Conservation (phyloP, 1,284 basidiomycete species). For the Cutaneotrichosporon cyanovorans region DNA sequence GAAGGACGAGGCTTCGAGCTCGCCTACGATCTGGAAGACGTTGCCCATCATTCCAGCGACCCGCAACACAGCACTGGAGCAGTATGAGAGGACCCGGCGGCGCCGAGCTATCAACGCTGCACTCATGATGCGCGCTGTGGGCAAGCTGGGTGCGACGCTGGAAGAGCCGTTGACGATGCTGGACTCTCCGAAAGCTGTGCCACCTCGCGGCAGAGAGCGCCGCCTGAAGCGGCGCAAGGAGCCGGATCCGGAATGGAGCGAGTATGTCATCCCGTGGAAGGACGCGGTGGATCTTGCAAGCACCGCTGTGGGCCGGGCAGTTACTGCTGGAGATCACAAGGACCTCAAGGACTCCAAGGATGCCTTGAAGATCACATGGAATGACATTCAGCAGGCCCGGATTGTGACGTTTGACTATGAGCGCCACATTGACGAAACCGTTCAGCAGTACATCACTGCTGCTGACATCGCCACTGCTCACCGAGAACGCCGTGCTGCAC, state of each 20-base stretch:
- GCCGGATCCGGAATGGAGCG: conserved; percentile 40
- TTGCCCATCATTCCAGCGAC: conserved; percentile 61
- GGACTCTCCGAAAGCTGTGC: conserved; percentile 43
- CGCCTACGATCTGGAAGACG: conserved; percentile 42
- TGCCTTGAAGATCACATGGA: conserved; percentile 20
- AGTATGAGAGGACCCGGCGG: conserved; percentile 54
- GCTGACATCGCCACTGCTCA: conserved; percentile 3
- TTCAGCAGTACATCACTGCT: conserved; percentile 17
- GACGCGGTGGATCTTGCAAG: conserved; percentile 27
- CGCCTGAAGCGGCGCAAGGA: conserved; percentile 63
- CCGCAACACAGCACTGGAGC: conserved; percentile 56
- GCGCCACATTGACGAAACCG: conserved; percentile 10
- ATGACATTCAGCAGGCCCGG: conserved; percentile 23
- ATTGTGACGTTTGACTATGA: conserved; percentile 12
- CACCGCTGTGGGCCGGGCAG: conserved; percentile 18
- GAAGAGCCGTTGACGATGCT: conserved; percentile 38
- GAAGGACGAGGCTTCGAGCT: conserved; percentile 3
- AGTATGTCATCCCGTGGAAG: conserved; percentile 24
- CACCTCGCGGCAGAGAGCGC: conserved; percentile 60
- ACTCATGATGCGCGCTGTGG: conserved; percentile 54
- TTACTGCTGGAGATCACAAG: not conserved
- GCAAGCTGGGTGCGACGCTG: conserved; percentile 62
- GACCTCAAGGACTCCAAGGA: not conserved
- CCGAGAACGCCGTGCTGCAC: not conserved
- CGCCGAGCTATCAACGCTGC: conserved; percentile 47